Evolutionary conservation across 768 basidiomycete species (phyloP).

Genomic region (Glaciozyma antarctica): DNA sequence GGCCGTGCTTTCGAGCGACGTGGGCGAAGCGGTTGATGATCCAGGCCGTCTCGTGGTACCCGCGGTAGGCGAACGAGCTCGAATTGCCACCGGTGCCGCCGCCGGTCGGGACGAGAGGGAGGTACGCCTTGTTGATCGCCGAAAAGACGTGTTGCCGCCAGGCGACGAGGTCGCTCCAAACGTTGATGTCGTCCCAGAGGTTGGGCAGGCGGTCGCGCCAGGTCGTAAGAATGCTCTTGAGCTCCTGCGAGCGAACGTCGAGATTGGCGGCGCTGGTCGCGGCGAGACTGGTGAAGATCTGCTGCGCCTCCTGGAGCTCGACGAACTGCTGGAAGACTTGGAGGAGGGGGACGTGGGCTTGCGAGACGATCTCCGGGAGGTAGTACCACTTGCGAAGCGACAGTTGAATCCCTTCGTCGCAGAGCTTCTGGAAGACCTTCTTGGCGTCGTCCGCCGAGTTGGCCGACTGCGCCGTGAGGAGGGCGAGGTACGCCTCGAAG

Average conservation of each 20-base stretch:
- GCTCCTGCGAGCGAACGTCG: conserved; percentile 86
- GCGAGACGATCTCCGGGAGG: conserved; percentile 71
- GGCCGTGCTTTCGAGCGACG: conserved; percentile 91
- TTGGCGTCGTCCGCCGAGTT: conserved; percentile 31
- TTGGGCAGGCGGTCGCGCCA: conserved; percentile 97
- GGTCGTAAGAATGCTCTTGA: conserved; percentile 90
- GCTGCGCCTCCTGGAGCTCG: conserved; percentile 81
- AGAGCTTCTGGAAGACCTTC: conserved; percentile 69
- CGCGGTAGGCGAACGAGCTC: conserved; percentile 76
- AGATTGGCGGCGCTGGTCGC: conserved; percentile 77
- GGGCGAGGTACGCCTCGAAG: conserved; percentile 88
- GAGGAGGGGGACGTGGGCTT: conserved; percentile 85
- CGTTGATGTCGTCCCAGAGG: conserved; percentile 89
- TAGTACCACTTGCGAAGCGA: conserved; percentile 92
- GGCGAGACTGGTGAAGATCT: conserved; percentile 83
- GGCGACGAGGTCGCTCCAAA: conserved; percentile 98
- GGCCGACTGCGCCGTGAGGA: conserved; percentile 55
- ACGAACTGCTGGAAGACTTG: conserved; percentile 99
- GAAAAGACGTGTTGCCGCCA: conserved; percentile 98
- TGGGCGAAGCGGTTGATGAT: conserved; percentile 99
- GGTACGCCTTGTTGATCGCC: conserved; percentile 90
- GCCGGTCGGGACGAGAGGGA: conserved; percentile 66
- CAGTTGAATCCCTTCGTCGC: conserved; percentile 94
- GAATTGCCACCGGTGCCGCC: conserved; percentile 40
- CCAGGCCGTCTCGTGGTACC: conserved; percentile 99